Evolutionary conservation across 345 rosid species (phyloP), one percentile per base, ranked within the genome.

Genomic region (Camelina hispida): DNA sequence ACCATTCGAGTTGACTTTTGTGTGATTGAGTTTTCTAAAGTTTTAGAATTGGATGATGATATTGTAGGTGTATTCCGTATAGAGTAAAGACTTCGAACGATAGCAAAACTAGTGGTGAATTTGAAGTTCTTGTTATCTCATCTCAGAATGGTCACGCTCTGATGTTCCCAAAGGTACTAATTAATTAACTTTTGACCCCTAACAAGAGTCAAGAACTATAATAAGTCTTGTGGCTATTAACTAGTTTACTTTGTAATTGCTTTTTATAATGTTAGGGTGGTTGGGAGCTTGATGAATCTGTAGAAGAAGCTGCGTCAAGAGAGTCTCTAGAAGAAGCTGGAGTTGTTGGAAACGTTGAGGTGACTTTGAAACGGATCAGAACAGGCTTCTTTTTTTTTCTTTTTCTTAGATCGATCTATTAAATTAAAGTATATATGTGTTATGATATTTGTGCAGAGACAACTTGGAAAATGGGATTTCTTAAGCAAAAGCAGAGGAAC

Each of bases 221-320:
- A 7, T 67, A 3, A 47, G 18, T 28, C 42, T 37, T 35, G 2
- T 12, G 2, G 43, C 18, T 52, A 6, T 37, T 59, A 52, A 60
- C n/a, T 17, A 68, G 2, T 55, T 11, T 46, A 5, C 15, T 44
- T 3, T 52, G 37, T 17, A 40, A 62, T 13, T 56, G n/a, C 32
- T 38, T 30, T 53, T 25, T 32, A 40, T 56, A 20, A 59, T 30
- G 17, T 55, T 64, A 92, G 98, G 96, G 98, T 71, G 98, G 98
- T 42, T 93, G 98, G 98, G 98, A 93, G 74, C 82, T 93, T 42
- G 96, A 93, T 80, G 98, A 93, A 87, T 82, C 96, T 44, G 63
- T 81, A 5, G 85, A 87, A 69, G 88, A 90, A 83, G 95, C 98
- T 7, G 96, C 96, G 37, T 81, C 85, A 7, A 76, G 98, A 46